Evolutionary conservation across 495 filamentous ascomycete genomes (phyloP).

Genomic region (Daldinia childiae): DNA sequence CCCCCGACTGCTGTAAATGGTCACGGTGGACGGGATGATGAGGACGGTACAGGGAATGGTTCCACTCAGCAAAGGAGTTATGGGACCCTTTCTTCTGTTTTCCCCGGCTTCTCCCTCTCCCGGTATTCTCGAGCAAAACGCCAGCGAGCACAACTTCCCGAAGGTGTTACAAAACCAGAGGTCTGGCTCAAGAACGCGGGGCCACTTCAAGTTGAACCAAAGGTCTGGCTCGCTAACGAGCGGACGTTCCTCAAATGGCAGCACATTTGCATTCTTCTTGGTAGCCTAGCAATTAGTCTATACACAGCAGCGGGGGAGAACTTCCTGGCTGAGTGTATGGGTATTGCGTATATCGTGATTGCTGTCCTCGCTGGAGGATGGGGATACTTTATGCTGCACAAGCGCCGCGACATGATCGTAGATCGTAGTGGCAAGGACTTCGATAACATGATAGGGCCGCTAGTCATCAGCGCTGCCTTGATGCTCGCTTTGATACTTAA

Average conservation of each 20-base stretch:
- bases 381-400: conserved; percentile 86
- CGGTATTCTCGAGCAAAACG: conserved; percentile 70
- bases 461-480: conserved; percentile 83
- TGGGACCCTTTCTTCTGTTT: conserved; percentile 63
- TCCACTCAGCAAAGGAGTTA: conserved; percentile 50
- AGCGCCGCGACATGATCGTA: conserved; percentile 78
- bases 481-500: conserved; percentile 83
- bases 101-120: conserved; percentile 78
- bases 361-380: conserved; percentile 84
- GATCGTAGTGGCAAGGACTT: conserved; percentile 90
- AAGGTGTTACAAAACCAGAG: conserved; percentile 84
- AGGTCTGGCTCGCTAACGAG: conserved; percentile 98
- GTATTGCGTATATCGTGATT: conserved; percentile 81
- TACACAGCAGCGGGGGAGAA: conserved; percentile 88
- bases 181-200: conserved; percentile 93
- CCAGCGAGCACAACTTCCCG: conserved; percentile 65
- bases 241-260: conserved; percentile 98
- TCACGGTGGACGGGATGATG: conserved; percentile 31
- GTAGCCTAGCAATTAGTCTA: conserved; percentile 80
- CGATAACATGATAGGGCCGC: conserved; percentile 84
- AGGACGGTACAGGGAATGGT: conserved; percentile 46
- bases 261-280: conserved; percentile 87
- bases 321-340: conserved; percentile 74
- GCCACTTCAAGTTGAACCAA: conserved; percentile 89
- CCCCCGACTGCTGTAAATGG: conserved; percentile 32